These are phyloP conservation scores for Aegilops bicornis DNA, from an alignment of 176 grass and related monocot genomes.

Conservation along the genomic window DNA sequence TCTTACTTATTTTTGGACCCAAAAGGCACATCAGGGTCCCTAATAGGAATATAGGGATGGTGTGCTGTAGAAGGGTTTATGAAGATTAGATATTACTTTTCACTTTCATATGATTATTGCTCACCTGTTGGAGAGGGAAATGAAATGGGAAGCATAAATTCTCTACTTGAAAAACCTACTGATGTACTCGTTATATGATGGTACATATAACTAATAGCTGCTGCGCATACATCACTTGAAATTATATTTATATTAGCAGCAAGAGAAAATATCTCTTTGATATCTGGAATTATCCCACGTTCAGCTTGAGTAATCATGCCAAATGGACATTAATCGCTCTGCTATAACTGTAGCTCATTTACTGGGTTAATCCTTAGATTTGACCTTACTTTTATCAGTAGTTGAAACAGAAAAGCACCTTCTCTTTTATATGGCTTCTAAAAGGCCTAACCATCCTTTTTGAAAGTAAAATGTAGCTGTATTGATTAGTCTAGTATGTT, in stretches of 20 bases:
- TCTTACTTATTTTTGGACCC: neutral
- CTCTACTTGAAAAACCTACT: neutral
- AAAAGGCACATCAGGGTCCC: neutral
- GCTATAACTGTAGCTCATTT: neutral
- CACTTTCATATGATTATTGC: neutral
- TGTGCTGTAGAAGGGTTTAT: neutral
- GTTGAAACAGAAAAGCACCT: neutral
- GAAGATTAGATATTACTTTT: neutral
- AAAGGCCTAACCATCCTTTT: neutral
- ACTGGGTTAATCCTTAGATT: neutral
- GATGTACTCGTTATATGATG: neutral
- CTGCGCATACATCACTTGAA: neutral
- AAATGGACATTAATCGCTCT: neutral
- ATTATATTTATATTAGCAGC: neutral
- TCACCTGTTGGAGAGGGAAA: neutral
- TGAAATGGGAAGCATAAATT: neutral
- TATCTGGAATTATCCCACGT: neutral
- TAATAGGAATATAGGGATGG: neutral
- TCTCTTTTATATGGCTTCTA: neutral
- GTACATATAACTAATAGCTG: neutral
- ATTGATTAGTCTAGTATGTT: constrained; percentile 13
- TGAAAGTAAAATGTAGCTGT: neutral
- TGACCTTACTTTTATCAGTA: neutral
- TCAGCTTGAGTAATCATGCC: neutral
- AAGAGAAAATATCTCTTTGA: neutral